Conservation (phyloP, 2,329 filamentous ascomycete species). For the Endoconidiophora laricicola region DNA sequence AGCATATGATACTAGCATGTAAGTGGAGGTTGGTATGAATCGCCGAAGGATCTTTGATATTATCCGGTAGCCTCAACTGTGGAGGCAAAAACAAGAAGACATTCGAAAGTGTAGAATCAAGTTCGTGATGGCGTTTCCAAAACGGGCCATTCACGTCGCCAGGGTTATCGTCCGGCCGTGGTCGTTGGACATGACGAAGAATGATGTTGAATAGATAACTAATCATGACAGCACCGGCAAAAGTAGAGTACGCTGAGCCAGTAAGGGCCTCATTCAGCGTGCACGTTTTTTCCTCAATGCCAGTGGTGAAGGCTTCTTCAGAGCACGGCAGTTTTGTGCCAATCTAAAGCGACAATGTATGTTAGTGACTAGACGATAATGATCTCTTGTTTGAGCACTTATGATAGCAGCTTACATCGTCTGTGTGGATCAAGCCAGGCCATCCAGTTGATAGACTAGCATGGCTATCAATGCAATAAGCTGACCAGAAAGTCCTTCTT, state of each 20-base stretch:
- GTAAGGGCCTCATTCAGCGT: conserved; percentile 49
- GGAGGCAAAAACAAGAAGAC: conserved; percentile 66
- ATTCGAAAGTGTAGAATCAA: conserved; percentile 67
- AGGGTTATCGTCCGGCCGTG: conserved; percentile 49
- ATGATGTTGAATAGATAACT: conserved; percentile 70
- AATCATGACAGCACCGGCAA: conserved; percentile 56
- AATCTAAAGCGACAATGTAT: conserved; percentile 30
- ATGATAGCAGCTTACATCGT: conserved; percentile 33
- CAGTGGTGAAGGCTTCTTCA: conserved; percentile 58
- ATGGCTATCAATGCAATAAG: conserved; percentile 70
- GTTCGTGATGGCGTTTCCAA: conserved; percentile 68
- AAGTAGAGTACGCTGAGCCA: conserved; percentile 48
- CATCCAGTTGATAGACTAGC: conserved; percentile 80
- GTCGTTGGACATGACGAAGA: conserved; percentile 61
- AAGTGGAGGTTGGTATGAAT: conserved; percentile 78
- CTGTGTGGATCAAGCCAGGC: conserved; percentile 64
- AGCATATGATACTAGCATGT: conserved; percentile 71
- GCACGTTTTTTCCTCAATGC: conserved; percentile 43
- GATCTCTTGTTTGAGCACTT: not conserved
- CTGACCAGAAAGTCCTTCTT: conserved; percentile 70
- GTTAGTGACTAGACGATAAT: conserved; percentile 10
- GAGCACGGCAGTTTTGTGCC: conserved; percentile 64
- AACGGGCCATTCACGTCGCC: conserved; percentile 62
- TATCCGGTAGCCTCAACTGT: conserved; percentile 52
- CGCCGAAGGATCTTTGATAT: conserved; percentile 52